phyloP scores from a whole-genome alignment of 768 basidiomycete species.

The Amyloporia xantha region DNA sequence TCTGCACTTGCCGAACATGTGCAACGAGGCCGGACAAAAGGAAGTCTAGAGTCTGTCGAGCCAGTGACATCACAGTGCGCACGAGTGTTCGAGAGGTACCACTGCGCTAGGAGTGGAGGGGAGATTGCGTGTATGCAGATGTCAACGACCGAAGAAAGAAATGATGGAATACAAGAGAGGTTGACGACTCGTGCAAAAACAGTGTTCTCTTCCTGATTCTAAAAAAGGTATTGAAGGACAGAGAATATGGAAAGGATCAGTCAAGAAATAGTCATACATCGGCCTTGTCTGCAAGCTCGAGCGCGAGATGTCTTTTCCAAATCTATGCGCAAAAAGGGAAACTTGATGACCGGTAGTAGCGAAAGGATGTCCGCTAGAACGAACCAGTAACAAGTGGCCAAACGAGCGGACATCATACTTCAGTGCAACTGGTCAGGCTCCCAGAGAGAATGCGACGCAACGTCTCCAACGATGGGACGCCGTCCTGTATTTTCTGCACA shows the following conservation, averaged over 20 bases:
- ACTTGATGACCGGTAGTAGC: background rate
- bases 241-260: background rate
- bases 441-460: constrained; percentile 4
- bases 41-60: constrained; percentile 36
- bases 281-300: background rate
- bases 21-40: constrained; percentile 36
- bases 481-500: background rate
- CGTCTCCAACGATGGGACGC: background rate
- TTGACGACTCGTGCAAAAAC: constrained; percentile 3
- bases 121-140: constrained; percentile 36
- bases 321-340: background rate
- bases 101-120: constrained; percentile 37
- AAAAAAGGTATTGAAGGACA: background rate
- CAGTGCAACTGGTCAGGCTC: constrained; percentile 7
- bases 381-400: background rate
- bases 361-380: background rate
- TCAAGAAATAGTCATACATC: background rate
- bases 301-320: background rate
- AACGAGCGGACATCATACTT: background rate
- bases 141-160: constrained; percentile 42
- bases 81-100: constrained; percentile 45
- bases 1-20: constrained; percentile 27
- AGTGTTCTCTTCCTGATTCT: background rate
- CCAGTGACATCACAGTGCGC: constrained; percentile 34
- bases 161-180: constrained; percentile 35